A percentile compares a stretch with the other conserved stretches of the same genome.
Evolutionary conservation across 805 yeast species (phyloP).

Genomic region (Candida nanaspora): DNA sequence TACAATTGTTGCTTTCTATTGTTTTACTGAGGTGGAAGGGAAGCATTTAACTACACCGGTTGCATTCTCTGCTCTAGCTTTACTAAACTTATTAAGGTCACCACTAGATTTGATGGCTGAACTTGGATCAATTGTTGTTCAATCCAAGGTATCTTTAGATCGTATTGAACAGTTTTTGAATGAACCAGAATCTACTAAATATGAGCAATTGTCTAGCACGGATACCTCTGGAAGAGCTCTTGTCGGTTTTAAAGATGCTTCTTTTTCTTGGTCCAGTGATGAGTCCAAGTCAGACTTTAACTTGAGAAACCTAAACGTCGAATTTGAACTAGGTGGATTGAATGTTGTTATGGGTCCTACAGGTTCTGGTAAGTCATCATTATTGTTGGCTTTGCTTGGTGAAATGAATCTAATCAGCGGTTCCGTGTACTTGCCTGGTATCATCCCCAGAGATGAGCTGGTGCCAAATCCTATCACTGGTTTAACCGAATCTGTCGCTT

Average conservation of each 20-base stretch:
- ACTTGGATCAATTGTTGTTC: conserved; percentile 79
- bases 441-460: conserved; percentile 65
- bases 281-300: conserved; percentile 66
- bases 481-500: conserved; percentile 86
- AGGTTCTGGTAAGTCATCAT: conserved; percentile 91
- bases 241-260: conserved; percentile 76
- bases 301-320: conserved; percentile 64
- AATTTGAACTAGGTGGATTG: conserved; percentile 65
- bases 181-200: conserved; percentile 81
- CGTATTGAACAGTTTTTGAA: conserved; percentile 76
- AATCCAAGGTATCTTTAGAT: conserved; percentile 89
- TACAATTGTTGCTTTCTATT: conserved; percentile 74
- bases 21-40: conserved; percentile 67
- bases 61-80: conserved; percentile 87
- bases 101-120: conserved; percentile 90
- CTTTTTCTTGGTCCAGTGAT: conserved; percentile 66
- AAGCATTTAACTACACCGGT: conserved; percentile 77
- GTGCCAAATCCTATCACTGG: conserved; percentile 72
- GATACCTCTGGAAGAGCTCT: conserved; percentile 54
- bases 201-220: conserved; percentile 62
- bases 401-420: conserved; percentile 80
- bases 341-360: conserved; percentile 91
- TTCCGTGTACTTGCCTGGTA: conserved; percentile 72
- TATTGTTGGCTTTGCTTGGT: conserved; percentile 84
- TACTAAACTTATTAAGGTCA: conserved; percentile 74